Base-by-base conservation (phyloP, 1,284 basidiomycete genomes). In the Ceratobasidium sp. region DNA sequence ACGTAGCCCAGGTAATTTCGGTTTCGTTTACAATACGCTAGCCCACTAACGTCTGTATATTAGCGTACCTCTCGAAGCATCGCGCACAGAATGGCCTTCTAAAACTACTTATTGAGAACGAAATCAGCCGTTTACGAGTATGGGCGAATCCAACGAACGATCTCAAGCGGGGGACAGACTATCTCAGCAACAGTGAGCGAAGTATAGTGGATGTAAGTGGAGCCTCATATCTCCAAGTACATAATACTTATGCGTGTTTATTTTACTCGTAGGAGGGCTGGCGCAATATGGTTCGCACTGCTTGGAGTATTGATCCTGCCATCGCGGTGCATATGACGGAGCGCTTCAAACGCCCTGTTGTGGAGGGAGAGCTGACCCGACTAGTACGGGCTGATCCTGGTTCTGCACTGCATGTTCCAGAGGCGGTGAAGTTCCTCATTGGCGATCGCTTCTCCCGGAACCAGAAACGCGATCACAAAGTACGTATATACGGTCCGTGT, bases 71-170 rank as follows among this genome's bases (percentile, higher is more conserved):
- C 4, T 79, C 82, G 10, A 84, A 85, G 69, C 85, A 93, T 58
- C 86, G 85, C 55, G 88, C 85, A 64, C 82, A 91, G 4, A 91
- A 91, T 65, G 84, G 87, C 23, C 89, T 96, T 1, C 82, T 98
- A 30, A 87, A 91, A 59, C 82, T 97, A 3, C 84, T 99, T 14
- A 88, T 96, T 12, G 94, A 97, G 80, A 96, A 93, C 78, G 97
- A 99, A 79, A 89, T 97, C 52, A 89, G 86, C 77, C 87, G 95
- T 14, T 82, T 99, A 58, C 86, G 84, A 2, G 96, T 99, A 1
- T 99, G 97, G 97, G 85, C 85, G 59, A 98, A 99, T 80, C 94
- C 96, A 0, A 85, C 88, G 30, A 92, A 90, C 75, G 94, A 96
- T 74, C 77, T 84, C 1, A 88, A 86, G 76, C 87, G 91, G 75